Evolutionary conservation across 1,284 basidiomycete species (phyloP).

Genomic region (Sphaerobolus stellatus): DNA sequence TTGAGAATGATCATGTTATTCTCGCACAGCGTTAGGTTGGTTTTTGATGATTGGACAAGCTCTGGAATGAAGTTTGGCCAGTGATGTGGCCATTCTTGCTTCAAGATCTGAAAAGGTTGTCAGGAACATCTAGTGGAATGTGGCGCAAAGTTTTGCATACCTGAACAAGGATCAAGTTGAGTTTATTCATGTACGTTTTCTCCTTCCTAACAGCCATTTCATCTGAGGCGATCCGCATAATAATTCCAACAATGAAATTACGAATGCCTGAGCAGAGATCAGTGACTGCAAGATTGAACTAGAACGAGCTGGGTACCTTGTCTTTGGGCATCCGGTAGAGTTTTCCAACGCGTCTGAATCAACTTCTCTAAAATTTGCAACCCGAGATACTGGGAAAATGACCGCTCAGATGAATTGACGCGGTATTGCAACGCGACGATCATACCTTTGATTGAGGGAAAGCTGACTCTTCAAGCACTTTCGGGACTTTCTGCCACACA

Average conservation of each 20-base stretch:
- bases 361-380: constrained; percentile 57
- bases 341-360: constrained; percentile 59
- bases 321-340: constrained; percentile 55
- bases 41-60: constrained; percentile 59
- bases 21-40: constrained; percentile 60
- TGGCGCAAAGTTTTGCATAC: constrained; percentile 24
- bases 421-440: constrained; percentile 1
- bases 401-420: not conserved
- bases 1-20: constrained; percentile 70
- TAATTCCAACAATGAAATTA: constrained; percentile 62
- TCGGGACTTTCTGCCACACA: constrained; percentile 96
- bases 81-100: constrained; percentile 67
- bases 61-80: constrained; percentile 67
- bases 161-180: constrained; percentile 60
- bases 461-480: constrained; percentile 83
- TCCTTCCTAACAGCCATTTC: constrained; percentile 47
- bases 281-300: not conserved
- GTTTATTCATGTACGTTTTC: constrained; percentile 60
- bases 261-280: constrained; percentile 41
- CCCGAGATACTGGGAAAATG: constrained; percentile 41
- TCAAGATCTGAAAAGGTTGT: constrained; percentile 46
- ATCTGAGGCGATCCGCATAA: constrained; percentile 52
- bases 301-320: constrained; percentile 30
- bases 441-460: constrained; percentile 90
- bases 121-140: not conserved